Evolutionary conservation across 2,329 filamentous ascomycete species (phyloP).

Genomic region (Colletotrichum lindemuthianum): DNA sequence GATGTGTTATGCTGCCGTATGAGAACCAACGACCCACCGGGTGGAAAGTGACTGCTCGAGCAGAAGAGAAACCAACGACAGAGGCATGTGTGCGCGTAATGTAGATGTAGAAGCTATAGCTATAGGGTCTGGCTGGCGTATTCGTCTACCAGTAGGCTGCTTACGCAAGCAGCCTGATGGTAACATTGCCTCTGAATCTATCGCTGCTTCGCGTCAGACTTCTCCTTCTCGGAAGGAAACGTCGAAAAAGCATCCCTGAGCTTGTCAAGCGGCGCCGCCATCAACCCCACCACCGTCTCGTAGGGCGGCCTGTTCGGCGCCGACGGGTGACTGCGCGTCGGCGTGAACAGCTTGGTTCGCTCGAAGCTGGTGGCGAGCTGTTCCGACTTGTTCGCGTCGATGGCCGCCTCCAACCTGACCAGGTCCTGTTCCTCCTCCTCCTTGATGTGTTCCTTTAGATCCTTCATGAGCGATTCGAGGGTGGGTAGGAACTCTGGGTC

Average conservation of each 20-base stretch:
- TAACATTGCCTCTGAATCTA: too few species aligned
- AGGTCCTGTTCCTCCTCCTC: conserved; percentile 62
- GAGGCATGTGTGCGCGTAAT: too few species aligned
- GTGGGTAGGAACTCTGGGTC: conserved; percentile 55
- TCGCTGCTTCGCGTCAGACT: too few species aligned
- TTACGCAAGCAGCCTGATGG: too few species aligned
- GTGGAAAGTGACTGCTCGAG: too few species aligned
- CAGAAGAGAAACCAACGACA: too few species aligned
- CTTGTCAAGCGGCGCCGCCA: conserved; percentile 67
- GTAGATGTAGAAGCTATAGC: too few species aligned
- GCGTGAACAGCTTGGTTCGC: conserved; percentile 64
- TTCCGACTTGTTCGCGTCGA: conserved; percentile 47
- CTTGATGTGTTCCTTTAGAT: conserved; percentile 57
- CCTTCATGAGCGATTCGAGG: conserved; percentile 54
- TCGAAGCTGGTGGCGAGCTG: conserved; percentile 54
- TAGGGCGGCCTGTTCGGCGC: conserved; percentile 63
- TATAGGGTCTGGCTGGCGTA: too few species aligned
- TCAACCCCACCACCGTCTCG: conserved; percentile 62
- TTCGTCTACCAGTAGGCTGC: too few species aligned
- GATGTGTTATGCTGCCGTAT: too few species aligned
- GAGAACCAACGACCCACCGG: too few species aligned
- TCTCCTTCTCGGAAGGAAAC: conserved; percentile 51
- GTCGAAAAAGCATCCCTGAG: conserved; percentile 64
- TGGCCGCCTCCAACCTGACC: conserved; percentile 55
- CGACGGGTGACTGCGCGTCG: conserved; percentile 61